These are phyloP conservation scores for Lachnellula hyalina DNA, from an alignment of 2,329 filamentous ascomycete genomes.

Conservation along the genomic window DNA sequence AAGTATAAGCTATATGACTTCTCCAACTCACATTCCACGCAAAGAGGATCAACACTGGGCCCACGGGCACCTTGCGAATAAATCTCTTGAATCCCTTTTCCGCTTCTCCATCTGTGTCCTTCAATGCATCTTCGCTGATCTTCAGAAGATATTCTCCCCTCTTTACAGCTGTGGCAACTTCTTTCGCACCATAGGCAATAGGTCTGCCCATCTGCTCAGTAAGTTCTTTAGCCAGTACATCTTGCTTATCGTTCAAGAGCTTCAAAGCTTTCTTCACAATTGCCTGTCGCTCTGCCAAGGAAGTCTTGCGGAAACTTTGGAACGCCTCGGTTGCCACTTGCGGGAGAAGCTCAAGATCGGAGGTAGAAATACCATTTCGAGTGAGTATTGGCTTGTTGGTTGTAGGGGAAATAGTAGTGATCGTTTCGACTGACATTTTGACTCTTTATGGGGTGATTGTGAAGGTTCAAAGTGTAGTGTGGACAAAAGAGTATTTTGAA, in stretches of 20 bases:
- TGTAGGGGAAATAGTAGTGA: constrained; percentile 81
- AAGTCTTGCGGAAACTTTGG: constrained; percentile 67
- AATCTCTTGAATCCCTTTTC: constrained; percentile 89
- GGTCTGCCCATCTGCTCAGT: constrained; percentile 95
- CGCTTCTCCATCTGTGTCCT: constrained; percentile 73
- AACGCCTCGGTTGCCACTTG: constrained; percentile 70
- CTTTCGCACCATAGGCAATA: constrained; percentile 78
- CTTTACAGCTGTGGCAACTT: constrained; percentile 80
- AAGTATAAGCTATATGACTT: not conserved
- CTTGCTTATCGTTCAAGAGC: constrained; percentile 63
- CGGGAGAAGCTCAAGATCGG: constrained; percentile 68
- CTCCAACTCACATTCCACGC: constrained; percentile 79
- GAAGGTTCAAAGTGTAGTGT: constrained; percentile 3
- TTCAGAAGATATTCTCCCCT: constrained; percentile 81
- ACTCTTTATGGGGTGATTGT: not conserved
- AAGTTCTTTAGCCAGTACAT: constrained; percentile 77
- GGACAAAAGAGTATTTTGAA: constrained; percentile 1
- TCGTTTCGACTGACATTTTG: constrained; percentile 57
- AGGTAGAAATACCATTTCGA: constrained; percentile 65
- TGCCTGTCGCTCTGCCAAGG: constrained; percentile 67
- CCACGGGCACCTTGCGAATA: constrained; percentile 82
- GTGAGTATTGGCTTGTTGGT: constrained; percentile 82
- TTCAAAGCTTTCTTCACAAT: constrained; percentile 78
- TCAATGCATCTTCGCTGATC: constrained; percentile 71
- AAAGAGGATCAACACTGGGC: constrained; percentile 84